Evolutionary conservation across 2,329 filamentous ascomycete species (phyloP), one percentile per base, ranked within the genome.

Genomic region (Nemania serpens): DNA sequence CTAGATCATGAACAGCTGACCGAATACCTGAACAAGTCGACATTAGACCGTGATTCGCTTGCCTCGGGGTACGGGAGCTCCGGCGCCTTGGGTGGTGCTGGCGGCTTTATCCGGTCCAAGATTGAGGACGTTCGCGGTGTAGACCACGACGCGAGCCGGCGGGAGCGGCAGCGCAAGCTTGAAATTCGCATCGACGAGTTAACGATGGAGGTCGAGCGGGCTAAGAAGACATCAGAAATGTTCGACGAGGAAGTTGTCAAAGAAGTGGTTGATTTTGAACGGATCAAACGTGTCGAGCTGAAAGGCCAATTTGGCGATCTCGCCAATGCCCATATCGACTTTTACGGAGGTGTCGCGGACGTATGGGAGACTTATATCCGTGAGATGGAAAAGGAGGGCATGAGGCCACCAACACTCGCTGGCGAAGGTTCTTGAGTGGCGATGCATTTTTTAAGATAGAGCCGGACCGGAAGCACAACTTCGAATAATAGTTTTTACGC

Each of bases 191-290:
- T 99, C 68, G 92, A 97, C 70, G 91, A 96, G 71, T 83, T 99
- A 42, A 97, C 92, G 2, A 85, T 87, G 22, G 93, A 97, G 75
- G 94, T 96, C 0, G 94, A 98, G 76, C 85, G 86, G 46, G 91
- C 95, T 5, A 93, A 93, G 77, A 90, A 88, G 72, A 91, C 90
- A 13, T 92, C 89, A 52, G 93, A 98, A 76, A 89, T 92, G 73
- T 99, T 99, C 71, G 95, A 97, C 75, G 93, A 97, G 73, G 93
- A 97, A 77, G 94, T 97, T 1, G 90, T 98, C 45, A 90, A 91
- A 71, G 95, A 99, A 75, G 91, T 97, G 0, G 84, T 85, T 18
- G 93, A 97, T 73, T 99, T 99, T 77, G 95, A 99, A 78, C 86
- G 93, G 58, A 98, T 98, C 82, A 99, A 99, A 81, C 88, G 91